Conservation (phyloP, 108 stramenopile genomes). For the Pseudonitzschia multistriata region DNA sequence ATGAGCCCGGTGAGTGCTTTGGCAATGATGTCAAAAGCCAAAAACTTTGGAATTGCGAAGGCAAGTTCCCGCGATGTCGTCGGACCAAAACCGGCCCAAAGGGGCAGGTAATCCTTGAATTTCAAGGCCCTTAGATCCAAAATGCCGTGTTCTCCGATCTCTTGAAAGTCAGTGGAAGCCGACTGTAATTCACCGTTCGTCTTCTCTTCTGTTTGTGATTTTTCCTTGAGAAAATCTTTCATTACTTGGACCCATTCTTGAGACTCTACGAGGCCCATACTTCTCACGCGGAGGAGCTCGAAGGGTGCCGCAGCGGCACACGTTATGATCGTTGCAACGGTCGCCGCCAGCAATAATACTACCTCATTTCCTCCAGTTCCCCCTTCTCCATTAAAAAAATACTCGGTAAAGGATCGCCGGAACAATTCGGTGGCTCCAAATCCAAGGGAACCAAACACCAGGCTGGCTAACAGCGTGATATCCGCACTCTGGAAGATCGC, state of each 20-base stretch:
- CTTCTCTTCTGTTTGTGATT: neutral
- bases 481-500: constrained; percentile 86
- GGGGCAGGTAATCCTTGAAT: constrained; percentile 41
- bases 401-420: constrained; percentile 71
- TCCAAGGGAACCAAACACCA: constrained; percentile 85
- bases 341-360: constrained; percentile 69
- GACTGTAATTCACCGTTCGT: neutral
- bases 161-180: neutral
- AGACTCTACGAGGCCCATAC: constrained; percentile 65
- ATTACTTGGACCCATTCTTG: constrained; percentile 56
- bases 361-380: constrained; percentile 41
- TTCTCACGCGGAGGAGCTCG: constrained; percentile 59
- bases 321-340: constrained; percentile 52
- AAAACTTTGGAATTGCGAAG: constrained; percentile 85
- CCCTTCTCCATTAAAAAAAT: constrained; percentile 53
- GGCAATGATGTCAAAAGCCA: constrained; percentile 79
- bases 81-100: constrained; percentile 77
- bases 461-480: constrained; percentile 83
- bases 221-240: constrained; percentile 55
- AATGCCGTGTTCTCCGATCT: neutral
- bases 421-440: constrained; percentile 91
- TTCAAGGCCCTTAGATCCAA: constrained; percentile 21
- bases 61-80: constrained; percentile 84
- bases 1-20: constrained; percentile 46
- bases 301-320: constrained; percentile 28